Conservation (phyloP, 257 asterid species). For the Lycium barbarum region DNA sequence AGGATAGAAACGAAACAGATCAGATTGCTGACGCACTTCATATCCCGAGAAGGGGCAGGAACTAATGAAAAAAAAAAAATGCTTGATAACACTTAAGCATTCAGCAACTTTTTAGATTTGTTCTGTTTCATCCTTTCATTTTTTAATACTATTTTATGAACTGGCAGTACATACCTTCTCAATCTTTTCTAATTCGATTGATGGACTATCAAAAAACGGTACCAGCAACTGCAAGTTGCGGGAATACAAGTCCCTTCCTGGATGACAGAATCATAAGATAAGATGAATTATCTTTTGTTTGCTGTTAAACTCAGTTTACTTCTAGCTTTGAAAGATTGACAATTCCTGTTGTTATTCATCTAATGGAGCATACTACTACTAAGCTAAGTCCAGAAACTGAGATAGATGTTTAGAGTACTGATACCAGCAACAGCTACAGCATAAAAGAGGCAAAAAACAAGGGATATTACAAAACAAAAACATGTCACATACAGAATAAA, state of each 20-base stretch:
- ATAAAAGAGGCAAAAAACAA: background rate
- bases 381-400: slow-evolving; percentile 6
- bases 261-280: slow-evolving; percentile 34
- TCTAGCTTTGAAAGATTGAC: background rate
- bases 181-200: slow-evolving; percentile 63
- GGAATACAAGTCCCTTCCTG: slow-evolving; percentile 79
- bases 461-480: background rate
- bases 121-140: background rate
- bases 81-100: background rate
- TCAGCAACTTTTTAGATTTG: background rate
- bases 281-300: background rate
- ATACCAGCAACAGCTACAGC: background rate
- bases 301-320: background rate
- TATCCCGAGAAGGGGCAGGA: background rate
- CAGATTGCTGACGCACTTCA: background rate
- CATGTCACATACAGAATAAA: background rate
- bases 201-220: slow-evolving; percentile 77
- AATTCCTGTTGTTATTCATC: background rate
- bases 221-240: slow-evolving; percentile 83
- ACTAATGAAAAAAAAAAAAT: background rate
- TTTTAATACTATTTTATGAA: slow-evolving; percentile 26
- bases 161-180: slow-evolving; percentile 56
- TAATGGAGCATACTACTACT: background rate
- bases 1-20: background rate
- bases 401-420: background rate